Conservation (phyloP, 2,329 filamentous ascomycete species). For the Cercospora canescens region DNA sequence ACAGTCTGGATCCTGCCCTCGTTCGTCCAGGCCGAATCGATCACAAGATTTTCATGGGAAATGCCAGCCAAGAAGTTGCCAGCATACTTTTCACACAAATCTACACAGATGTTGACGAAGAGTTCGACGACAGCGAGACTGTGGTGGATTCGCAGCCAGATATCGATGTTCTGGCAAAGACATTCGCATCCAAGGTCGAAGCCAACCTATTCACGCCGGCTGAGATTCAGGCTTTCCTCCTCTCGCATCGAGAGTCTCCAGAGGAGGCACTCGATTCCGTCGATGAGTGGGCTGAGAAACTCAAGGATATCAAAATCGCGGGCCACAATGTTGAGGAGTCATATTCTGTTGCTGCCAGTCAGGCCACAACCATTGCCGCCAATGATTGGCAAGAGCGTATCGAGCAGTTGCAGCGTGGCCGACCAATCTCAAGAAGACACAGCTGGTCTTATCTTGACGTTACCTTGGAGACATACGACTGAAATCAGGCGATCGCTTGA, state of each 20-base stretch:
- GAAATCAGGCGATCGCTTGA: background rate
- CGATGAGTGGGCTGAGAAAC: slow-evolving; percentile 39
- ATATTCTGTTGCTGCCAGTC: background rate
- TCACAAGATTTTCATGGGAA: slow-evolving; percentile 61
- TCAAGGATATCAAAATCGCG: slow-evolving; percentile 7
- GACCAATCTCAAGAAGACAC: slow-evolving; percentile 1
- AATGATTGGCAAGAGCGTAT: background rate
- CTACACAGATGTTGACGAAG: slow-evolving; percentile 17
- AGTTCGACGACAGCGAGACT: background rate
- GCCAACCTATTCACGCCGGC: slow-evolving; percentile 49
- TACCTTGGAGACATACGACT: background rate
- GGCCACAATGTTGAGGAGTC: slow-evolving; percentile 21
- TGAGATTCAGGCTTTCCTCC: slow-evolving; percentile 52
- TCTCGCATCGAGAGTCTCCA: slow-evolving; percentile 49
- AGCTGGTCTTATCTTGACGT: background rate
- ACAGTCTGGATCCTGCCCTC: slow-evolving; percentile 70
- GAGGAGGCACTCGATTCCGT: slow-evolving; percentile 44
- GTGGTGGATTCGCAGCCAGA: background rate
- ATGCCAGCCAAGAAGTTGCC: slow-evolving; percentile 40
- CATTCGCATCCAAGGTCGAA: slow-evolving; percentile 47
- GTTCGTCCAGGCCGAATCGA: slow-evolving; percentile 72
- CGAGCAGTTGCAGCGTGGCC: background rate
- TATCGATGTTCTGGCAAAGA: slow-evolving; percentile 40
- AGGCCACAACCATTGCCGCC: background rate
- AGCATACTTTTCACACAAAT: slow-evolving; percentile 42